These are phyloP conservation scores for Ceratocystis eucalypticola DNA, from an alignment of 2,329 filamentous ascomycete species.

Conservation along the genomic window DNA sequence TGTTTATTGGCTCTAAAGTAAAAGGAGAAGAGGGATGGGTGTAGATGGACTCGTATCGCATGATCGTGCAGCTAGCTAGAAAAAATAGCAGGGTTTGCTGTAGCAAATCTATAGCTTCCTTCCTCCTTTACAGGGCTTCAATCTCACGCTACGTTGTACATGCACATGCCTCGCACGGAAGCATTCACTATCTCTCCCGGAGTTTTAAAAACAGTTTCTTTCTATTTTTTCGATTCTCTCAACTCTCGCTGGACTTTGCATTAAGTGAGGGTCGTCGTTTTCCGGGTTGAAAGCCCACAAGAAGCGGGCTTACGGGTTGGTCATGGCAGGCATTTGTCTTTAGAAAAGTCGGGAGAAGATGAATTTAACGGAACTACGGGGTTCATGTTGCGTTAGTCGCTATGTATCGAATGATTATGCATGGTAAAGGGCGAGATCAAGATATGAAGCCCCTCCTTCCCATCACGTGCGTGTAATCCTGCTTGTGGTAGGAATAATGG, in stretches of 20 bases:
- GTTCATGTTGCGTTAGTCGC: conserved; percentile 7
- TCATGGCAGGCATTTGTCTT: conserved; percentile 19
- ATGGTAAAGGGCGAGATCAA: not conserved
- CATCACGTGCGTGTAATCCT: not conserved
- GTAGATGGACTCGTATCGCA: too few species aligned
- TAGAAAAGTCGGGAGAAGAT: conserved; percentile 19
- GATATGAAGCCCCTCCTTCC: not conserved
- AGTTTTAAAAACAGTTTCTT: conserved; percentile 19
- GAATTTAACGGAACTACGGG: conserved; percentile 19
- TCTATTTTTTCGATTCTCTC: conserved; percentile 19
- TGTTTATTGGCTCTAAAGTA: too few species aligned
- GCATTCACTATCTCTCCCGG: not conserved
- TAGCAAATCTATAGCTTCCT: too few species aligned
- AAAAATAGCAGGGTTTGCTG: too few species aligned
- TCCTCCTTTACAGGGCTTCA: too few species aligned
- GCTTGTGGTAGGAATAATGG: not conserved
- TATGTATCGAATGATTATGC: not conserved
- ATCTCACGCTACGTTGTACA: not conserved
- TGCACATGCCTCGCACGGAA: not conserved
- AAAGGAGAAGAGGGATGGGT: too few species aligned
- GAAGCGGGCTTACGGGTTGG: conserved; percentile 13
- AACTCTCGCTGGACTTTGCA: conserved; percentile 18
- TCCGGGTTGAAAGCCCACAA: conserved; percentile 3
- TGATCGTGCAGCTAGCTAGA: too few species aligned
- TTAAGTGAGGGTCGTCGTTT: conserved; percentile 18